Base-by-base conservation (phyloP, 306 rosid genomes). In the Cicer arietinum region DNA sequence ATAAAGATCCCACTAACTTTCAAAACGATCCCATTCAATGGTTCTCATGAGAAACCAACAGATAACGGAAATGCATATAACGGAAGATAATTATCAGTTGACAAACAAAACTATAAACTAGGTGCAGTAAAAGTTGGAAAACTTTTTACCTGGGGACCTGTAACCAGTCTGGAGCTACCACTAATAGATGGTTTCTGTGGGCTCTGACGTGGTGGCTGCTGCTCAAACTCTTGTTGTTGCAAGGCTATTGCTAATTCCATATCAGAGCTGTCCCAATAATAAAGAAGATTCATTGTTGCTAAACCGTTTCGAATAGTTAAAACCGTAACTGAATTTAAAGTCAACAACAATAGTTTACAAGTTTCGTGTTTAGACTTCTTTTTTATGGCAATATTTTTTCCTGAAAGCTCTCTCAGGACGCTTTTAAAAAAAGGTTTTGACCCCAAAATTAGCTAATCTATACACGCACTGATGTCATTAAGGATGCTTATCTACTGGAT, bases 141-240 rank as follows among this genome's bases (percentile, higher is more conserved):
- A 82, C 39, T 56, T 74, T 72, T 25, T 89, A 95, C 99, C 93
- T 89, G 92, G 65, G 99, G 99, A 75, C 99, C 99, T 9, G 91
- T 88, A 64, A 89, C 84, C 86, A 90, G 84, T 80, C 97, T 89
- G 78, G 96, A 88, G 79, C 81, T 82, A 54, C 85, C 82, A 68
- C 58, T 69, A 65, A 40, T 10, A 41, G 96, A 74, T 77, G 91
- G 77, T 68, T 84, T 95, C 84, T 85, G 97, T 10, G 74, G 45
- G 79, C 71, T 90, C 16, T 84, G 92, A 30, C 86, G 97, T 61
- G 84, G 90, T 16, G 92, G 88, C 64, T 84, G 96, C 76, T 95
- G 98, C 60, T 90, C 99, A 73, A 92, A 92, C 87, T 95, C 99
- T 79, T 92, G 96, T 76, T 95, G 99, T 84, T 95, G 99, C 83